These are phyloP conservation scores for Dendryphion nanum DNA, from an alignment of 2,329 filamentous ascomycete species.

Conservation along the genomic window DNA sequence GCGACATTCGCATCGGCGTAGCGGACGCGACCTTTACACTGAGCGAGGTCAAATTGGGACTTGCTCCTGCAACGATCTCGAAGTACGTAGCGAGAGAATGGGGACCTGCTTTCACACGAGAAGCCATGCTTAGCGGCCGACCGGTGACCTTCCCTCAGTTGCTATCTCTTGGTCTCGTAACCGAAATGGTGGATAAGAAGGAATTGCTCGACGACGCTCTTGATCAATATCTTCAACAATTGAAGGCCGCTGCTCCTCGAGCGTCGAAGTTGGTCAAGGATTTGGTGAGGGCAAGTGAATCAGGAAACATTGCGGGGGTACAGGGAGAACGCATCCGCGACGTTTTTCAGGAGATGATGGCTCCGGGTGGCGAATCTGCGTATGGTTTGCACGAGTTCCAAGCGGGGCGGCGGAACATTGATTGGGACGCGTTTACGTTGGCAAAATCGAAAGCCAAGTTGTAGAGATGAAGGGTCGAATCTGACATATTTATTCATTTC, in stretches of 20 bases:
- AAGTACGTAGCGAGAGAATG: slow-evolving; percentile 42
- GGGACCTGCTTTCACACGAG: slow-evolving; percentile 36
- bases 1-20: slow-evolving; percentile 11
- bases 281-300: not conserved
- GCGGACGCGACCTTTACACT: slow-evolving; percentile 27
- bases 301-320: not conserved
- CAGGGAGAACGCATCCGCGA: not conserved
- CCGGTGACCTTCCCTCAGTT: not conserved
- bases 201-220: not conserved
- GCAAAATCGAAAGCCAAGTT: no score
- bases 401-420: not conserved
- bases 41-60: slow-evolving; percentile 42
- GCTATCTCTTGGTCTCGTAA: not conserved
- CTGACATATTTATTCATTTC: no score
- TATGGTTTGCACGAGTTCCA: not conserved
- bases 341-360: not conserved
- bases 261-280: not conserved
- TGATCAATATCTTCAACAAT: not conserved
- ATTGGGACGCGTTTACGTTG: no score
- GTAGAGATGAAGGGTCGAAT: no score
- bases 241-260: not conserved
- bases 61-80: slow-evolving; percentile 42
- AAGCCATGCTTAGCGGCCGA: slow-evolving; percentile 40
- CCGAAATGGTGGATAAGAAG: not conserved
- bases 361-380: not conserved